Evolutionary conservation across 2,329 filamentous ascomycete genomes (phyloP).

Genomic region (Cladobotryum protrusum): DNA sequence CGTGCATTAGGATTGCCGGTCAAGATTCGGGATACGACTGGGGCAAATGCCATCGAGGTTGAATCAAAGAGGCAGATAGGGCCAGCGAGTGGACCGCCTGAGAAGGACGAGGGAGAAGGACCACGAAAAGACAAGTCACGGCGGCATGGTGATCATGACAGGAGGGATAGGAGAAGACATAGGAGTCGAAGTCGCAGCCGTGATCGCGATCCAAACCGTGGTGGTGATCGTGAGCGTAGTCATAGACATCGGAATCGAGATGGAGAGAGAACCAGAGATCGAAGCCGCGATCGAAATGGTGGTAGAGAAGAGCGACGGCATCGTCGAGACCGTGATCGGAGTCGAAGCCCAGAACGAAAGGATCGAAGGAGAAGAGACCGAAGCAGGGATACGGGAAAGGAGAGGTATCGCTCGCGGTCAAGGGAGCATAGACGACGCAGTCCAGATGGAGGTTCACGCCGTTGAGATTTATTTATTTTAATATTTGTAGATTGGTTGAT

Average conservation of each 20-base stretch:
- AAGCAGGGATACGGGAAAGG: constrained; percentile 14
- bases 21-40: constrained; percentile 51
- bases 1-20: constrained; percentile 74
- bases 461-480: neutral
- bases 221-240: constrained; percentile 21
- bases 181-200: constrained; percentile 29
- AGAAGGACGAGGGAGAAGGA: neutral
- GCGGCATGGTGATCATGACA: constrained; percentile 26
- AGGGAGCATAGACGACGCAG: constrained; percentile 13
- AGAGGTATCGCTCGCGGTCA: constrained; percentile 17
- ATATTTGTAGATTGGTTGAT: too few relatives aligned
- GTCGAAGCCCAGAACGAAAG: constrained; percentile 10
- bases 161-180: constrained; percentile 27
- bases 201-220: too few relatives aligned
- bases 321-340: constrained; percentile 13
- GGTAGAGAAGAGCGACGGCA: constrained; percentile 11
- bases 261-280: constrained; percentile 15
- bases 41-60: constrained; percentile 64
- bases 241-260: constrained; percentile 28
- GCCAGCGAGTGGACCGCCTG: constrained; percentile 20
- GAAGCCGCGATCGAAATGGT: constrained; percentile 12
- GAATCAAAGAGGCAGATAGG: constrained; percentile 33
- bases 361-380: constrained; percentile 11
- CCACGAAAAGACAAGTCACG: constrained; percentile 20
- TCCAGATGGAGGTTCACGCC: constrained; percentile 7